Evolutionary conservation across 768 basidiomycete species (phyloP).

Genomic region (Exsudoporus frostii): DNA sequence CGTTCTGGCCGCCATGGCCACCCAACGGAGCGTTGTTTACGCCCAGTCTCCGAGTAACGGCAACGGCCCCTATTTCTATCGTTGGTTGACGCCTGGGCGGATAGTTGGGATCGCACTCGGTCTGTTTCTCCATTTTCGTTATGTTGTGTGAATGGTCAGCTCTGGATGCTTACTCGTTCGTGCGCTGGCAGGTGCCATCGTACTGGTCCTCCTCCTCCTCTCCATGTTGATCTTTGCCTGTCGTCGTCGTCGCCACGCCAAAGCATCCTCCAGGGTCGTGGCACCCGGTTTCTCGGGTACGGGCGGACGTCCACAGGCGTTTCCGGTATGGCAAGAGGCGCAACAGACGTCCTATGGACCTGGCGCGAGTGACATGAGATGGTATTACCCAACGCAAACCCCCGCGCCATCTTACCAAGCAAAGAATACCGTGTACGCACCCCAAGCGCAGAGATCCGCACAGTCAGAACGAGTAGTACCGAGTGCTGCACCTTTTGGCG

Average conservation of each 20-base stretch:
- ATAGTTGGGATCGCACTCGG: constrained; percentile 27
- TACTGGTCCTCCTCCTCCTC: constrained; percentile 9
- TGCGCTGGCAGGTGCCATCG: constrained; percentile 4
- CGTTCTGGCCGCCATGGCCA: constrained; percentile 6
- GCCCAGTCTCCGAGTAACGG: constrained; percentile 8
- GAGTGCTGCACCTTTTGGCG: neutral
- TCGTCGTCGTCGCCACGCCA: constrained; percentile 5
- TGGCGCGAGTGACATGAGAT: neutral
- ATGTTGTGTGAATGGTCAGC: neutral
- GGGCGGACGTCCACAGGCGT: neutral
- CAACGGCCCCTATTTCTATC: constrained; percentile 3
- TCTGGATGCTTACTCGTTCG: neutral
- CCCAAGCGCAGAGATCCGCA: neutral
- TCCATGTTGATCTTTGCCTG: constrained; percentile 1
- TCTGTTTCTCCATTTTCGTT: constrained; percentile 3
- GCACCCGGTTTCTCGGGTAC: neutral
- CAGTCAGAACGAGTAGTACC: neutral
- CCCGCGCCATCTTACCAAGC: neutral
- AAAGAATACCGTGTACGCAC: neutral
- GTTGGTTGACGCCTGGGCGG: constrained; percentile 27
- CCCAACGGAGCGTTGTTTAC: neutral
- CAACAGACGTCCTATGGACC: neutral
- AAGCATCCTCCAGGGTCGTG: neutral
- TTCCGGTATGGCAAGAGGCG: constrained; percentile 8
- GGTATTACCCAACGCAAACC: constrained; percentile 4